Percentiles rank a stretch among this genome's conserved stretches.
Evolutionary conservation across 1,139 yeast genomes (phyloP).

Genomic region (Yamadazyma songkhlaensis): DNA sequence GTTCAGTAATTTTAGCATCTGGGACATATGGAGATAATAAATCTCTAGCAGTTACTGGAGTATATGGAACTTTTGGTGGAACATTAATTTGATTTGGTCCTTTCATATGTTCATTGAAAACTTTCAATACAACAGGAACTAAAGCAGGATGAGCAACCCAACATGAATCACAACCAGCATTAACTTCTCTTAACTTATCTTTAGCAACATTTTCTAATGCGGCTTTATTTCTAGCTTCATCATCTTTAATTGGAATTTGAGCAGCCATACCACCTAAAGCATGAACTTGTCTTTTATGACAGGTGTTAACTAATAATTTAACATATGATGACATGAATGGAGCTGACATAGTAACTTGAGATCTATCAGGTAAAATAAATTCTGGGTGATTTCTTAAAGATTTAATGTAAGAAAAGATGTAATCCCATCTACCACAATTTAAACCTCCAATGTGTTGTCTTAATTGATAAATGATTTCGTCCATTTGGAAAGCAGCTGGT

Average conservation of each 20-base stretch:
- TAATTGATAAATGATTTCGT: conserved; percentile 73
- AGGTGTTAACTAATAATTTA: conserved; percentile 62
- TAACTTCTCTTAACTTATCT: conserved; percentile 73
- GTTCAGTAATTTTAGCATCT: conserved; percentile 64
- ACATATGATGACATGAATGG: conserved; percentile 76
- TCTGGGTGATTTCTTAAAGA: conserved; percentile 62
- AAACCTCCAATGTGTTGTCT: conserved; percentile 74
- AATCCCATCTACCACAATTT: conserved; percentile 85
- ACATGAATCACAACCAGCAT: conserved; percentile 77
- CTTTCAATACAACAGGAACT: conserved; percentile 71
- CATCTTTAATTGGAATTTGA: conserved; percentile 73
- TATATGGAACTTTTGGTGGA: conserved; percentile 48
- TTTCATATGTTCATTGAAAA: conserved; percentile 79
- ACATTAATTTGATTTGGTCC: conserved; percentile 78
- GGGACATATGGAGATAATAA: conserved; percentile 69
- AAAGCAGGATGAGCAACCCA: conserved; percentile 85
- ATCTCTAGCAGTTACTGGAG: conserved; percentile 60
- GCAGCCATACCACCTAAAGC: conserved; percentile 91
- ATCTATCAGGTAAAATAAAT: conserved; percentile 67
- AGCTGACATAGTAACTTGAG: conserved; percentile 71
- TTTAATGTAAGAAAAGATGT: conserved; percentile 71
- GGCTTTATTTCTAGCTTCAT: conserved; percentile 56
- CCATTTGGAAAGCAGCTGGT: conserved; percentile 79
- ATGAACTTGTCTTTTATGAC: conserved; percentile 73
- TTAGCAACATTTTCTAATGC: conserved; percentile 72